Percentiles rank a stretch among this genome's conserved stretches.
Conservation (phyloP, 495 filamentous ascomycete species). For the Daldinia decipiens region DNA sequence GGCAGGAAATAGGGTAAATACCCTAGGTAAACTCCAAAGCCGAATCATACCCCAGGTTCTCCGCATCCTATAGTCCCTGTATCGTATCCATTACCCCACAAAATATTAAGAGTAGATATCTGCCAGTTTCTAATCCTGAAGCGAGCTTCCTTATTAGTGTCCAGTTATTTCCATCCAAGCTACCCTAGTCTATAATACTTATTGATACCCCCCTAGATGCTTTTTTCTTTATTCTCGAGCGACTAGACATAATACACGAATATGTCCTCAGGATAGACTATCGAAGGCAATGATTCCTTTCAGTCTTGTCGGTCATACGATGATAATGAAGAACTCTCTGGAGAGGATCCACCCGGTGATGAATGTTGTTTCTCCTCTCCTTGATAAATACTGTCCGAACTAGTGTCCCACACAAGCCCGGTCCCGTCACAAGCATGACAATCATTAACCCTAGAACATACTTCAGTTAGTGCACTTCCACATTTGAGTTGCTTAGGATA, state of each 20-base stretch:
- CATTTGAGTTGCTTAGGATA: not conserved
- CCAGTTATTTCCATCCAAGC: no score
- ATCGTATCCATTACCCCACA: not conserved
- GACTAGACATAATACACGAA: not conserved
- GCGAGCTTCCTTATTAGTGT: no score
- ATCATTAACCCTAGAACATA: slow-evolving; percentile 26
- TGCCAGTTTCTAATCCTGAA: not conserved
- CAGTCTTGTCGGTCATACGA: slow-evolving; percentile 25
- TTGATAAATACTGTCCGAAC: slow-evolving; percentile 14
- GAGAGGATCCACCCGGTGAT: slow-evolving; percentile 27
- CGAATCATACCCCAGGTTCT: not conserved
- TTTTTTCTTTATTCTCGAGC: not conserved
- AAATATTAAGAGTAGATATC: not conserved
- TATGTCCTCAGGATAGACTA: not conserved
- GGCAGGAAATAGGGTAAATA: not conserved
- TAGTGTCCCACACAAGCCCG: slow-evolving; percentile 34
- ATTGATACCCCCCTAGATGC: not conserved
- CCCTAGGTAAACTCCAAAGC: not conserved
- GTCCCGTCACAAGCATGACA: slow-evolving; percentile 33
- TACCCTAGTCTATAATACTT: no score
- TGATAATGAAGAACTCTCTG: slow-evolving; percentile 33
- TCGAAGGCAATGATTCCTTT: not conserved
- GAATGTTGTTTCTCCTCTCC: slow-evolving; percentile 23
- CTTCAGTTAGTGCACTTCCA: not conserved
- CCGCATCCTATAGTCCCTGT: not conserved